These are phyloP conservation scores for Barnettozyma vustinii DNA, from an alignment of 805 yeast species.

Conservation along the genomic window DNA sequence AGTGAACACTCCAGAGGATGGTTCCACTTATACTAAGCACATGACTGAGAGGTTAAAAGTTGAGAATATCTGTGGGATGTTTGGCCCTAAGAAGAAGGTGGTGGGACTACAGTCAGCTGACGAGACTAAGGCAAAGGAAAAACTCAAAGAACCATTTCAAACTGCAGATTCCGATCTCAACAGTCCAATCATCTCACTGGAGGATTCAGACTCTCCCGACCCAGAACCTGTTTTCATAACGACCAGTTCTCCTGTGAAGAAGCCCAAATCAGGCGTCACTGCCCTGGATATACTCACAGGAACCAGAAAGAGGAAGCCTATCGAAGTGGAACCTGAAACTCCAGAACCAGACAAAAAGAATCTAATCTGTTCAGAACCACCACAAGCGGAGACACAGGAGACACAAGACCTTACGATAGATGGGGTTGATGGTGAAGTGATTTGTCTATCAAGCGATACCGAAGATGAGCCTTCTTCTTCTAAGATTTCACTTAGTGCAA, in stretches of 20 bases:
- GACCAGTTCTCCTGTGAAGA: neutral
- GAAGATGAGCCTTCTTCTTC: neutral
- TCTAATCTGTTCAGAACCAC: neutral
- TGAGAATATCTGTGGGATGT: neutral
- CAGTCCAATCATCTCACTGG: neutral
- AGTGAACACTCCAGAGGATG: neutral
- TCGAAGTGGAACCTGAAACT: neutral
- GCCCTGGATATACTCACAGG: constrained; percentile 16
- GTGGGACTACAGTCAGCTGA: neutral
- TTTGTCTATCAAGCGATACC: neutral
- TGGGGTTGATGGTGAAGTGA: neutral
- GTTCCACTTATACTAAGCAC: neutral
- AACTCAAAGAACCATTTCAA: no score
- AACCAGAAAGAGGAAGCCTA: neutral
- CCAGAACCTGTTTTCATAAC: neutral
- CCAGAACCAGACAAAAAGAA: neutral
- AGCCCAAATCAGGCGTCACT: constrained; percentile 10
- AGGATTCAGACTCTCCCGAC: neutral
- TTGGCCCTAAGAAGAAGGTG: neutral
- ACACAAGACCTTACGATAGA: neutral
- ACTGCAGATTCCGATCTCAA: neutral
- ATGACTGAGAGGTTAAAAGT: neutral
- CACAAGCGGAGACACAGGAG: neutral
- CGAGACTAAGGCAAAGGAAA: neutral
- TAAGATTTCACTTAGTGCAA: neutral